Evolutionary conservation across 1,284 basidiomycete species (phyloP).

Genomic region (Ceratobasidium sp.): DNA sequence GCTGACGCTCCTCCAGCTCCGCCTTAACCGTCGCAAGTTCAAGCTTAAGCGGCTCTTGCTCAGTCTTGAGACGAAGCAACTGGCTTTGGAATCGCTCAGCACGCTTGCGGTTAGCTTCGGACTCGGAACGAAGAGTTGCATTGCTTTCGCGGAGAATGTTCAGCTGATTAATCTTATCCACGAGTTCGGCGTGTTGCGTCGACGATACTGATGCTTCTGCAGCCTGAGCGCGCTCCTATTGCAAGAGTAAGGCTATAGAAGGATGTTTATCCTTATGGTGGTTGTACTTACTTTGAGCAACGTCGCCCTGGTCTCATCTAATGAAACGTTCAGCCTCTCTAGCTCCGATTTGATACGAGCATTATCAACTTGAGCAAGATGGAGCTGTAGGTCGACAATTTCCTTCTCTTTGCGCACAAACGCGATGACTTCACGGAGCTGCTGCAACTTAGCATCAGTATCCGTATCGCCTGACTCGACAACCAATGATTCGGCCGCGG

Average conservation of each 20-base stretch:
- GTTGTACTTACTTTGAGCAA: conserved; percentile 61
- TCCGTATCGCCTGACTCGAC: conserved; percentile 52
- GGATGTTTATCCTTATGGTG: neutral
- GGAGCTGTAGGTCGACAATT: conserved; percentile 85
- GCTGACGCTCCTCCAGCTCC: conserved; percentile 74
- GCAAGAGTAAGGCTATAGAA: conserved; percentile 4
- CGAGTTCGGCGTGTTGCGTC: conserved; percentile 82
- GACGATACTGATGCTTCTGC: conserved; percentile 70
- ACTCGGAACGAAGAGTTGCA: conserved; percentile 79
- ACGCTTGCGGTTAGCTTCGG: conserved; percentile 71
- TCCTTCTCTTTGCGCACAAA: conserved; percentile 91
- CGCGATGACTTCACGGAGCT: conserved; percentile 80
- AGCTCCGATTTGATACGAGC: conserved; percentile 77
- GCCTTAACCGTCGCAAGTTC: conserved; percentile 71
- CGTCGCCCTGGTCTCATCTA: conserved; percentile 69
- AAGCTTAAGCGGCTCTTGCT: conserved; percentile 80
- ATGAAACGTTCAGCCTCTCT: conserved; percentile 71
- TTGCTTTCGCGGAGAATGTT: conserved; percentile 90
- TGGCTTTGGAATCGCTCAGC: conserved; percentile 69
- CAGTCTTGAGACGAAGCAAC: conserved; percentile 63
- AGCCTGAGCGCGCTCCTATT: conserved; percentile 78
- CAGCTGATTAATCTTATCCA: conserved; percentile 88
- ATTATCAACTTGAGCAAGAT: conserved; percentile 85
- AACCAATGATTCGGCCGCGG: conserved; percentile 51
- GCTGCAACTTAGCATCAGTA: conserved; percentile 64